Percentiles rank a stretch among this genome's conserved stretches.
Evolutionary conservation across 192 early-diverging fungal species (phyloP).

Genomic region (Rhizophagus prolifer): DNA sequence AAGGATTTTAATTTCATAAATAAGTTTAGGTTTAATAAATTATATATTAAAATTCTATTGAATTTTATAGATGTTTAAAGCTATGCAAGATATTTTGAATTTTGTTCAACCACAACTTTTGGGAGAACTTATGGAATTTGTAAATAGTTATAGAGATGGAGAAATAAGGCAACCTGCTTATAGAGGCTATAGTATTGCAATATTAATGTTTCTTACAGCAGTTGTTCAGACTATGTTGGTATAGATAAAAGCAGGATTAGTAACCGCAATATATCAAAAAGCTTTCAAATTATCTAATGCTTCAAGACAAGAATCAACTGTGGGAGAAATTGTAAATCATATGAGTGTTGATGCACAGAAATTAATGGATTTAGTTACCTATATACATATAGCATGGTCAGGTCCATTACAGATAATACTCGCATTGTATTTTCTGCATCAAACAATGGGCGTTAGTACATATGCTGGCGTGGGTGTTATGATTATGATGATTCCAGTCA

Average conservation of each 20-base stretch:
- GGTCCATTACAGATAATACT: conserved; percentile 77
- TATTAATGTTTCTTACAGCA: conserved; percentile 74
- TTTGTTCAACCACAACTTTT: conserved; percentile 84
- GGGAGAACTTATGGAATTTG: conserved; percentile 64
- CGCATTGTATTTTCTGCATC: conserved; percentile 74
- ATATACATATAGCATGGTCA: conserved; percentile 73
- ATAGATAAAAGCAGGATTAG: conserved; percentile 66
- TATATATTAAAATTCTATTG: neutral
- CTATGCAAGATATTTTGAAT: conserved; percentile 67
- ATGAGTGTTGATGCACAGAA: conserved; percentile 68
- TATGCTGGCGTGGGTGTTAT: conserved; percentile 86
- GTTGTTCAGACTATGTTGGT: conserved; percentile 75
- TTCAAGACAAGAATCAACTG: conserved; percentile 75
- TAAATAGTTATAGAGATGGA: conserved; percentile 57
- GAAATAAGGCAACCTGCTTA: conserved; percentile 57
- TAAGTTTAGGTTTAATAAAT: neutral
- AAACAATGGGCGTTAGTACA: conserved; percentile 75
- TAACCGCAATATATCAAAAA: conserved; percentile 85
- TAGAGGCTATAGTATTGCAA: conserved; percentile 82
- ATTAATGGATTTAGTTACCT: conserved; percentile 63
- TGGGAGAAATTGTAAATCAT: conserved; percentile 55
- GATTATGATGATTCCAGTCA: conserved; percentile 80
- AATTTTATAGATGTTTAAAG: conserved; percentile 63
- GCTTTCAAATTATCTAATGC: conserved; percentile 76
- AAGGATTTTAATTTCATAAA: conserved; percentile 3